A percentile compares a stretch with the other conserved stretches of the same genome.
Evolutionary conservation across 257 asterid species (phyloP).

Genomic region (Echites panduratus): DNA sequence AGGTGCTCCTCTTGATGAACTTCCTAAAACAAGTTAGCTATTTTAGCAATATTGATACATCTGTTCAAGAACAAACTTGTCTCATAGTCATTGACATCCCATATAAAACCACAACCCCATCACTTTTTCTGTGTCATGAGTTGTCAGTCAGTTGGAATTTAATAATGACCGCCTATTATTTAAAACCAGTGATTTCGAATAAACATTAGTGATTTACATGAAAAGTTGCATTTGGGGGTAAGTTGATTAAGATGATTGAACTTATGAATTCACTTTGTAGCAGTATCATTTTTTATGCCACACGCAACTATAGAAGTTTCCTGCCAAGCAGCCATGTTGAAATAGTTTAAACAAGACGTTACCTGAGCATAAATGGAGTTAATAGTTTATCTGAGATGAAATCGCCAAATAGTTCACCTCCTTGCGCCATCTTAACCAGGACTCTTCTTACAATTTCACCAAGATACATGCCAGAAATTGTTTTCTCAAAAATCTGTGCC

Average conservation of each 20-base stretch:
- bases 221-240: background rate
- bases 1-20: background rate
- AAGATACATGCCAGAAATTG: constrained; percentile 80
- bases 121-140: background rate
- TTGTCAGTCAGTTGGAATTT: too few species aligned
- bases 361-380: constrained; percentile 58
- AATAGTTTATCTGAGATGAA: constrained; percentile 44
- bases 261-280: background rate
- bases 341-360: background rate
- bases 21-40: background rate
- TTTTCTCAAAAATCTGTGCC: constrained; percentile 68
- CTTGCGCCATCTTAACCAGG: constrained; percentile 53
- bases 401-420: constrained; percentile 48
- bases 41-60: too few species aligned
- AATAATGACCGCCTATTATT: too few species aligned
- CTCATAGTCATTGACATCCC: background rate
- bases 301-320: background rate
- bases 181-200: too few species aligned
- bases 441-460: constrained; percentile 79
- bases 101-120: background rate
- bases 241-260: background rate
- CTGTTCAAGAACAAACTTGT: too few species aligned
- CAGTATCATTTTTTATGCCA: background rate
- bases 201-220: too few species aligned
- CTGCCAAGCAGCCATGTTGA: background rate